phyloP scores from a whole-genome alignment of 768 basidiomycete genomes.

The Coprinopsis marcescibilis region DNA sequence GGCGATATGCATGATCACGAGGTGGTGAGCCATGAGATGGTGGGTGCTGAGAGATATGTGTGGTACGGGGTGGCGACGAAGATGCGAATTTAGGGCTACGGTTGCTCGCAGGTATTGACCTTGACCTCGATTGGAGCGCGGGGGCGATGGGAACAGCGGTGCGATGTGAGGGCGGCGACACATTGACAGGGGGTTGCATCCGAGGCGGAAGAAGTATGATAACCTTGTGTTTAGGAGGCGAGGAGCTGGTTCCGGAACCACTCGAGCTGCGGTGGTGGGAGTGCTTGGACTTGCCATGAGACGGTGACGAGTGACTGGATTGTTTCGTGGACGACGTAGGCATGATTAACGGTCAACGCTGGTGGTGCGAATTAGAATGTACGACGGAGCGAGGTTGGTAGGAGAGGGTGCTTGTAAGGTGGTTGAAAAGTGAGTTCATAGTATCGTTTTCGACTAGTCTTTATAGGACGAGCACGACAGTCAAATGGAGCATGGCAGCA shows the following conservation, averaged over 20 bases:
- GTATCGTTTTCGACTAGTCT: too few relatives aligned
- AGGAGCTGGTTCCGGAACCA: not conserved
- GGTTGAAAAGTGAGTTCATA: too few relatives aligned
- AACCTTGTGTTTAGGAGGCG: slow-evolving; percentile 1
- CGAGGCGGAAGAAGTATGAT: slow-evolving; percentile 6
- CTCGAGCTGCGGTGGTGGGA: not conserved
- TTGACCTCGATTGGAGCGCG: not conserved
- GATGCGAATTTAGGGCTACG: too few relatives aligned
- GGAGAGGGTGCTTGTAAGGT: not conserved
- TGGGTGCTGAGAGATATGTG: not conserved
- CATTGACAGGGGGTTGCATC: slow-evolving; percentile 5
- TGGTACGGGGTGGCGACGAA: not conserved
- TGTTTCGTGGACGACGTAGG: slow-evolving; percentile 6
- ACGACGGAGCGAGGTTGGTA: not conserved
- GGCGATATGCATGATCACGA: not conserved
- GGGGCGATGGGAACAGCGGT: slow-evolving; percentile 5
- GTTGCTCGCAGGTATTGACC: not conserved
- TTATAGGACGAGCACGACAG: too few relatives aligned
- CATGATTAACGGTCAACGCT: not conserved
- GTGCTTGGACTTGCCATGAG: not conserved
- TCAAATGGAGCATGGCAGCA: too few relatives aligned
- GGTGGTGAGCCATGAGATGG: not conserved
- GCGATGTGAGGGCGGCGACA: slow-evolving; percentile 7
- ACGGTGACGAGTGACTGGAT: not conserved
- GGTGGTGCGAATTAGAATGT: not conserved